Evolutionary conservation across 176 grass and related monocot genomes (phyloP), one percentile per base, ranked within the genome.

Genomic region (Oryza nivara): DNA sequence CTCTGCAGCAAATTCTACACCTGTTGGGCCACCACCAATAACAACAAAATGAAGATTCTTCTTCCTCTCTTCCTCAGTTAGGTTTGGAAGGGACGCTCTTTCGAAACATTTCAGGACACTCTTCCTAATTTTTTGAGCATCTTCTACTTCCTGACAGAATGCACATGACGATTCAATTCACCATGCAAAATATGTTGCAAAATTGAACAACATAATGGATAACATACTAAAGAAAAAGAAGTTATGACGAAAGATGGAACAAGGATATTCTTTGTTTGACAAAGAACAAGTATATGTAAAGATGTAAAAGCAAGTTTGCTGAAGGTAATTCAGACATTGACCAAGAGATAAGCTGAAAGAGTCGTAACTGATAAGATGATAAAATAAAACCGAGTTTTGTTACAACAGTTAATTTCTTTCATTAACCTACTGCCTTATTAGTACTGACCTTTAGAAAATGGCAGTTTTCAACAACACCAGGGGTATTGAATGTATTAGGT

Each of bases 1-100:
- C 89, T 98, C 93, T 78, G 96, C 96, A 74, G 96, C 93, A 93
- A 98, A 98, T 90, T 98, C 96, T 68, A 98, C 96, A 28, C 96
- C 96, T 40, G 96, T 98, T 52, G 96, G 96, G 76, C 96, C 96
- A 71, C 93, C 96, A 77, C 96, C 96, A 87, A 98, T 87, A 85
- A 98, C 64, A 49, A 98, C 91, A 66, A 98, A 98, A 87, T 98
- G 96, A 85, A 98, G 93, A 80, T 87, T 89, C 79, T 87, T 92
- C 87, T 89, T 93, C 82, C 85, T 89, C 85, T 93, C 87, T 79
- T 98, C 96, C 76, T 95, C 93, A 70, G 74, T 72, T 78, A 98
- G 87, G 70, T 88, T 86, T 71, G 96, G 96, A 86, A 98, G 91
- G 60, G 72, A 85, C 54, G 93, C 93, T 81, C 78, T 92, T 82